Base-by-base conservation (phyloP, 2,329 filamentous ascomycete genomes). In the Aspergillus ibericus region DNA sequence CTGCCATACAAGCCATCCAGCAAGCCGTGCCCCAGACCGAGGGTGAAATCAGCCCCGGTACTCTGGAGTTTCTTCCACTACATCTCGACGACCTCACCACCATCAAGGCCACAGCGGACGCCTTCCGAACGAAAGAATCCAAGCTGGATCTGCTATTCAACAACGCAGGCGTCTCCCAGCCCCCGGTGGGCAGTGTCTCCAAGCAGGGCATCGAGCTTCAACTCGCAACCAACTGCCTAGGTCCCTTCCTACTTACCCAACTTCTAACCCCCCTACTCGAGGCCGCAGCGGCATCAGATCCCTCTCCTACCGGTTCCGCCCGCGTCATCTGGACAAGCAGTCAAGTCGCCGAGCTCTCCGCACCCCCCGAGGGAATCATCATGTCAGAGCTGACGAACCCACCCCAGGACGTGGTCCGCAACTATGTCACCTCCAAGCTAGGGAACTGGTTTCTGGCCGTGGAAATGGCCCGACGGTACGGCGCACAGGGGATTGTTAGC, bases 101-200 rank as follows among this genome's bases (percentile, higher is more conserved):
- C n/a, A 60, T 67, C 34, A 56, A 58, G 22, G n/a, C 16, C 9
- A 64, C 70, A 1, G 77, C 66, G 4, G 61, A 74, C 10, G 66
- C 66, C 4, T 79, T 80, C 60, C 56, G 68, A 20, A 46, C 61
- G 4, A 64, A 69, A 50, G 75, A 78, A 55, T 64, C 65, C 18
- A 66, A 71, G 12, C 71, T 80, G 9, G 75, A 80, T 61, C 70
- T 79, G 20, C 66, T 79, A 25, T 72, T 69, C 44, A 77, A 79
- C 65, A 79, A 79, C 56, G 76, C 75, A 0, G 75, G 74, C 7
- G 65, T 74, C 13, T 72, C 73, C 63, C 67, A 64, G 12, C 73
- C 75, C 1, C 72, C 77, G 1, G 53, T 53, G 3, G 77, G 74
- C 13, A 70, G 34, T 70, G 71, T 15, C 27, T 49, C 18, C 65